Conservation (phyloP, 352 stramenopile genomes). For the Phytophthora pisi region DNA sequence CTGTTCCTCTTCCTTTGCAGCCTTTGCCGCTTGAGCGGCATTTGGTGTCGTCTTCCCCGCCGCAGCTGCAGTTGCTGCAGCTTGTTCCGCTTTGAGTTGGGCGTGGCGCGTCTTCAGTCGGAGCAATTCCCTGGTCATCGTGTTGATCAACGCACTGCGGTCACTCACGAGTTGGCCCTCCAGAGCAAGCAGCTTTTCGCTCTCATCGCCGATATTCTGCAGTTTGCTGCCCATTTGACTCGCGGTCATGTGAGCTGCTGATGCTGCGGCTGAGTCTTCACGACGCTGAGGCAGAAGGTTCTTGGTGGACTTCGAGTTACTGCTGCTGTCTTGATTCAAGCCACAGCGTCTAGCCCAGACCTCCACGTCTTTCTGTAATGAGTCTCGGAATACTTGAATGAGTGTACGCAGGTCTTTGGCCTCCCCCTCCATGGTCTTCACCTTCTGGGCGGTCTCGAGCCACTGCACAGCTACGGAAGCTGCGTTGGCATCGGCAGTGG, state of each 20-base stretch:
- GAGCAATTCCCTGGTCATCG: constrained; percentile 68
- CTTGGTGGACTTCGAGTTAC: constrained; percentile 30
- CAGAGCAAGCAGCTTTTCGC: constrained; percentile 63
- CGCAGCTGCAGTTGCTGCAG: constrained; percentile 10
- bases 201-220: constrained; percentile 82
- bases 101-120: constrained; percentile 57
- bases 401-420: constrained; percentile 82
- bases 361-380: constrained; percentile 77
- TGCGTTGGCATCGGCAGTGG: constrained; percentile 33
- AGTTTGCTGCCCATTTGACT: constrained; percentile 83
- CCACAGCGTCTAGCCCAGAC: constrained; percentile 63
- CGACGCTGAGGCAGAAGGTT: constrained; percentile 36
- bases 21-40: constrained; percentile 21
- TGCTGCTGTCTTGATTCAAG: constrained; percentile 23
- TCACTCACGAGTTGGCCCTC: constrained; percentile 70
- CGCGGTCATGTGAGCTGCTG: constrained; percentile 75
- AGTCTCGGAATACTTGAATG: constrained; percentile 85
- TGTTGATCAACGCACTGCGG: constrained; percentile 70
- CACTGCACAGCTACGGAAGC: constrained; percentile 40
- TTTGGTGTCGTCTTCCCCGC: constrained; percentile 19
- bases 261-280: constrained; percentile 65
- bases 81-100: constrained; percentile 43
- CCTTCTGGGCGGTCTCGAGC: constrained; percentile 61
- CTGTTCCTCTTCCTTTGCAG: constrained; percentile 63
- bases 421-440: constrained; percentile 69